A percentile compares a stretch with the other conserved stretches of the same genome.
Evolutionary conservation across 345 rosid genomes (phyloP).

Genomic region (Pugionium dolabratum): DNA sequence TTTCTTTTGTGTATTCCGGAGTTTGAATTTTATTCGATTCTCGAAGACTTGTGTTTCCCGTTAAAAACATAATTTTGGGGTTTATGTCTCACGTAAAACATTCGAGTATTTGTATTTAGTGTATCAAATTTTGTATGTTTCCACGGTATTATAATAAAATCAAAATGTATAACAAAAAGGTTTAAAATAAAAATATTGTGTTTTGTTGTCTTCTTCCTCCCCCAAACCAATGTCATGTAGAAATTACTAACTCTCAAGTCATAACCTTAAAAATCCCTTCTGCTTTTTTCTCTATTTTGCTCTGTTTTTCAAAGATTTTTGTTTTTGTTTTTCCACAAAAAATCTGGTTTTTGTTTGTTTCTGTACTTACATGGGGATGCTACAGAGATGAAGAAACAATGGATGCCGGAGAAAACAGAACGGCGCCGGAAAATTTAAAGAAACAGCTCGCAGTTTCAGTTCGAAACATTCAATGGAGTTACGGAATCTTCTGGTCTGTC

Average conservation of each 20-base stretch:
- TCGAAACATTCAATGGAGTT: constrained; percentile 86
- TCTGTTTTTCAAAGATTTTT: not conserved
- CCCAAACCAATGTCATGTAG: constrained; percentile 32
- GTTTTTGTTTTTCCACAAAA: not conserved
- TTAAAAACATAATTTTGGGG: too few species aligned
- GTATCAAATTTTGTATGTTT: too few species aligned
- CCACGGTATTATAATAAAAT: too few species aligned
- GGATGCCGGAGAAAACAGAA: constrained; percentile 37
- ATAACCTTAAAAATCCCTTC: constrained; percentile 20
- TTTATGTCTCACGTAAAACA: too few species aligned
- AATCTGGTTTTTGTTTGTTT: not conserved
- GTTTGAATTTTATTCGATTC: too few species aligned
- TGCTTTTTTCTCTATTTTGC: not conserved
- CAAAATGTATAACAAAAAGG: not conserved
- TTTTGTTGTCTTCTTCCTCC: constrained; percentile 27
- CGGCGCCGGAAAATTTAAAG: constrained; percentile 59
- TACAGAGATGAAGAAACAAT: constrained; percentile 30
- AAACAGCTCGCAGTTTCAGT: constrained; percentile 81
- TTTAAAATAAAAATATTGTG: constrained; percentile 6
- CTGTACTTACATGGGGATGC: constrained; percentile 18
- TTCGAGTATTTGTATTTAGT: too few species aligned
- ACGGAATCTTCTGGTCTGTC: constrained; percentile 89
- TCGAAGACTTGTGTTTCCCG: too few species aligned
- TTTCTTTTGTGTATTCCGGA: too few species aligned
- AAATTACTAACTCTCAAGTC: constrained; percentile 10